phyloP scores from a whole-genome alignment of 2,329 filamentous ascomycete genomes.

The Colletotrichum australisinense region DNA sequence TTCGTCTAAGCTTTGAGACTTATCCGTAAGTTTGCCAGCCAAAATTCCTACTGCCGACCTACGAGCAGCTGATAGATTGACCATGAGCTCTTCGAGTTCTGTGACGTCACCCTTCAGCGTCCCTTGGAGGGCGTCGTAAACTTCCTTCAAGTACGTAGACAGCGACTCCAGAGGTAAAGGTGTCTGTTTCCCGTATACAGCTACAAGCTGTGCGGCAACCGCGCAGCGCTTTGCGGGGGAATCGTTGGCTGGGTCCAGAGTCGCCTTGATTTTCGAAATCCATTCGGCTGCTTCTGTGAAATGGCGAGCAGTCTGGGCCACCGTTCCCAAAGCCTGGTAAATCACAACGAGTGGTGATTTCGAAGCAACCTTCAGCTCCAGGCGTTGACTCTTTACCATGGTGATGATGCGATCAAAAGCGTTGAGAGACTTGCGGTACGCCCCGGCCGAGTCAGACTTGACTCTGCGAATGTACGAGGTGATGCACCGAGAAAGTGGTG shows the following conservation, averaged over 20 bases:
- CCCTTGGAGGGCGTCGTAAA: constrained; percentile 67
- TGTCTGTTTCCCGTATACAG: constrained; percentile 62
- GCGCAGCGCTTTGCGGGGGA: constrained; percentile 63
- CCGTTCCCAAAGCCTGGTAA: constrained; percentile 64
- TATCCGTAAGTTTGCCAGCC: neutral
- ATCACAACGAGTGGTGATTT: constrained; percentile 58
- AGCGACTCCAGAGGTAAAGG: constrained; percentile 48
- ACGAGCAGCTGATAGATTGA: constrained; percentile 65
- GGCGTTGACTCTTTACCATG: constrained; percentile 47
- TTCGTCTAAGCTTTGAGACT: constrained; percentile 38
- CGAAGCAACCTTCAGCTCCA: constrained; percentile 49
- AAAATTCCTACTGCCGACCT: constrained; percentile 65
- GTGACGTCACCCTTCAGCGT: constrained; percentile 67
- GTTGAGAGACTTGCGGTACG: constrained; percentile 53
- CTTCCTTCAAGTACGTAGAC: constrained; percentile 56
- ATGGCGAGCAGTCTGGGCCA: constrained; percentile 58
- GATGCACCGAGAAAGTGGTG: constrained; percentile 73
- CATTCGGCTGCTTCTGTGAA: constrained; percentile 66
- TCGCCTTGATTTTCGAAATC: constrained; percentile 58
- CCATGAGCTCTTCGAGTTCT: constrained; percentile 71
- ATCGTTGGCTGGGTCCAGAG: constrained; percentile 52
- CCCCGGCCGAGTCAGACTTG: constrained; percentile 44
- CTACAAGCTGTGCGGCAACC: constrained; percentile 65
- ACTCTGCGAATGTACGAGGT: constrained; percentile 69
- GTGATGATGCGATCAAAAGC: constrained; percentile 46